Base-by-base conservation (phyloP, 2,329 filamentous ascomycete species). In the Pleomassaria siparia region DNA sequence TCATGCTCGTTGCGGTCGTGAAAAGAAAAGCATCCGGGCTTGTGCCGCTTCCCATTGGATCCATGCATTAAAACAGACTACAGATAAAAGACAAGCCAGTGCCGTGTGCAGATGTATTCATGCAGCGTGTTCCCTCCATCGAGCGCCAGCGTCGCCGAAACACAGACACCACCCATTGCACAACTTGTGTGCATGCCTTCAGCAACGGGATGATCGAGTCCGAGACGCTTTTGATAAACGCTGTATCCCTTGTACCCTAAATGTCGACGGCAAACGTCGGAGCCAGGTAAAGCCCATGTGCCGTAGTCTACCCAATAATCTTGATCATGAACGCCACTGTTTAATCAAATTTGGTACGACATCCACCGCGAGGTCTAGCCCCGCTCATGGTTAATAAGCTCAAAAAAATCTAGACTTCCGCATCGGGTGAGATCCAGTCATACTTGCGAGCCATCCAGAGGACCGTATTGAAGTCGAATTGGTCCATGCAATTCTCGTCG, bases 401-500 rank as follows among this genome's bases (percentile, higher is more conserved):
- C 13, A 3, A 21, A 6, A 20, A 20, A 7, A 37, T n/a, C 11
- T 37, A n/a, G 3, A n/a, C n/a, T n/a, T 37, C 35, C n/a, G 18
- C 35, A 15, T 37, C n/a, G 7, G 58, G 54, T 12, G 49, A 44
- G 13, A 59, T 51, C 66, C 66, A 69, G 13, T 60, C 53, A 30
- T 70, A 60, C 21, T 58, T 54, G 13, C 68, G 64, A 10, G 69
- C 70, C 36, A 66, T 59, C 67, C 69, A 71, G 51, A 72, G 66
- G 40, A 76, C 63, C 2, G 62, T 57, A 26, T 70, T 69, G 29
- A 74, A 64, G 50, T 77, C 72, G 56, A 76, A 77, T 21, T 62
- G 56, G 40, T 69, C 66, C 51, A 78, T 76, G 59, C 76, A 74
- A 1, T 65, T 62, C 43, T 76, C 69, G 50, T 79, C 76, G 18